Base-by-base conservation (phyloP, 371 early-diverging fungal genomes). In the Coemansia sp. region DNA sequence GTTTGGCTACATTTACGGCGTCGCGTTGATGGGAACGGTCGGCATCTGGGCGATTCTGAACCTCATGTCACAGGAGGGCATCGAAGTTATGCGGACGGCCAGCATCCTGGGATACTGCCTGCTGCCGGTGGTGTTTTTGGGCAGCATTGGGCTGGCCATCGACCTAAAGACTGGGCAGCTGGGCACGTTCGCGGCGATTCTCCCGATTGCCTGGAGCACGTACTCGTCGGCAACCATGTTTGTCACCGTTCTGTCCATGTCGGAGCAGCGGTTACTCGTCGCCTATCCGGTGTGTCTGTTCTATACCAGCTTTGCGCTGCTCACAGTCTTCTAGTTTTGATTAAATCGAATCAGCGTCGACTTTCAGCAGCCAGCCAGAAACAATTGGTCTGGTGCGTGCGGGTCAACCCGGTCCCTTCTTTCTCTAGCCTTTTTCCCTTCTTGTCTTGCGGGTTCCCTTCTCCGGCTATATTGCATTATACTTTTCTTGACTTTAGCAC, bases 1-100 rank as follows among this genome's bases (percentile, higher is more conserved):
- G 75, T 98, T 98, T 81, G 95, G 96, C 12, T 98, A 95, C 66
- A 94, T 98, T 56, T 98, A 98, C 65, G 99, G 97, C 31, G 89
- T 96, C 1, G 97, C 93, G 4, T 82, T 93, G 20, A 78, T 97
- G 48, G 99, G 99, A 31, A 93, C 94, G 55, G 75, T 90, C 3
- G 88, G 90, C 4, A 84, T 97, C 51, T 94, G 91, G 79, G 63
- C 87, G 45, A 90, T 98, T 51, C 72, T 98, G 39, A 97, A 98
- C 69, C 80, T 98, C 56, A 97, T 98, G 98, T 88, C 89, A 58
- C 90, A 92, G 43, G 81, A 80, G 11, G 97, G 97, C 16, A 84
- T 97, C 38, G 95, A 93, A 59, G 85, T 85, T 52, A 88, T 89
- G 62, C 85, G 91, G 61, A 94, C 94, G 8, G 95, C 97, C 20